Evolutionary conservation across 139 green algal genomes (phyloP).

Genomic region (Pycnococcus provasolii): DNA sequence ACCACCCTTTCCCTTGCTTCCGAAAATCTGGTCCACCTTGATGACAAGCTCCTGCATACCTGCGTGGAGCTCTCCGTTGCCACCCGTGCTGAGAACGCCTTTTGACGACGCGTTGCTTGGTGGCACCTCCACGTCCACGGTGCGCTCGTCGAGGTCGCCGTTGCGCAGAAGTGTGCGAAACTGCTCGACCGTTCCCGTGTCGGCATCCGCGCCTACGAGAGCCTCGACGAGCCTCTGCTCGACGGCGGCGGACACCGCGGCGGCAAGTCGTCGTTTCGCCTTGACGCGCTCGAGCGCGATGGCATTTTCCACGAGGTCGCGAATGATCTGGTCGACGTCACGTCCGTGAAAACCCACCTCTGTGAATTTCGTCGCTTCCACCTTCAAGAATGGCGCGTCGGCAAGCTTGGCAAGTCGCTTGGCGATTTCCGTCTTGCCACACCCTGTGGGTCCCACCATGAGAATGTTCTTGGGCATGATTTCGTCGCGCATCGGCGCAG

Average conservation of each 20-base stretch:
- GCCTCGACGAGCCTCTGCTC: constrained; percentile 51
- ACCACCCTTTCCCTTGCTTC: background rate
- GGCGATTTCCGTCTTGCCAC: constrained; percentile 94
- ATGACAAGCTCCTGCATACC: constrained; percentile 30
- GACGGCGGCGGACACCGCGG: constrained; percentile 35
- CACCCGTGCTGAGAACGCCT: background rate
- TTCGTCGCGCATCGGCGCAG: constrained; percentile 54
- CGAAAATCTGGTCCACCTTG: constrained; percentile 41
- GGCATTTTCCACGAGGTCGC: constrained; percentile 72
- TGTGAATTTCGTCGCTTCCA: constrained; percentile 96
- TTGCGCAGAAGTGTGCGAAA: constrained; percentile 42
- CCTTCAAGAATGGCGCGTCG: constrained; percentile 92
- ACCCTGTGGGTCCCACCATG: constrained; percentile 85
- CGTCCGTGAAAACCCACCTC: constrained; percentile 93
- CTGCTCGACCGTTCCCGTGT: constrained; percentile 20
- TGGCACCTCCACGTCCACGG: constrained; percentile 59
- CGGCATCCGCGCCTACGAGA: constrained; percentile 34
- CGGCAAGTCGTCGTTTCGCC: constrained; percentile 8
- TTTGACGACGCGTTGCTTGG: too few species aligned
- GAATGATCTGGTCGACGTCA: constrained; percentile 92
- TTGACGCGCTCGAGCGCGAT: constrained; percentile 6
- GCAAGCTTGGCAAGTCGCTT: constrained; percentile 81
- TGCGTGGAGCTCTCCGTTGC: constrained; percentile 5
- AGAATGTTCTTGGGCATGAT: constrained; percentile 96
- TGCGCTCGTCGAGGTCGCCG: constrained; percentile 53